Evolutionary conservation across 2,329 filamentous ascomycete genomes (phyloP), one percentile per base, ranked within the genome.

Genomic region (Triangularia setosa): DNA sequence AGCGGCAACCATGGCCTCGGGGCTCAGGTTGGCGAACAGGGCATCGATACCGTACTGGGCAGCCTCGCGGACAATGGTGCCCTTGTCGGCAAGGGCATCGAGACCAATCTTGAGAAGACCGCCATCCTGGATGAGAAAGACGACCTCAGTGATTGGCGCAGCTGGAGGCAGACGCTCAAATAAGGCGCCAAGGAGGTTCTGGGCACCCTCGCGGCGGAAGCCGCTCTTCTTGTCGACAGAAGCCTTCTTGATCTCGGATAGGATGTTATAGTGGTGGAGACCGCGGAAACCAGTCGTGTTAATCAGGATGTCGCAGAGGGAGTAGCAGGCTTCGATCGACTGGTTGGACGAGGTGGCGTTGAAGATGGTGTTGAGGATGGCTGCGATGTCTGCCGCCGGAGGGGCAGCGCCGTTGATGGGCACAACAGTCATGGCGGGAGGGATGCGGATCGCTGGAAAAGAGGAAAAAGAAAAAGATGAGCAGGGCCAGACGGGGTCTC

Each of bases 31-130:
- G 69, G 84, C 83, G 77, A 97, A 96, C 24, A 98, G 83, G 24
- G 92, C 90, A 76, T 99, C 93, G 64, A 99, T 84, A 30, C 93
- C 95, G 77, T 98, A 99, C 77, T 96, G 91, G 5, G 94, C 93
- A 53, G 93, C 91, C 74, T 98, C 93, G 71, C 90, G 90, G 57
- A 98, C 93, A 7, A 96, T 89, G 58, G 89, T 81, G 60, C 90
- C 91, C 81, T 99, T 98, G 76, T 99, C 95, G 58, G 94, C 85
- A 58, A 99, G 83, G 8, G 90, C 88, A 73, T 99, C 95, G 65
- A 98, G 84, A 24, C 90, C 92, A 67, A 88, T 81, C 35, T 84
- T 77, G 9, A 97, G 79, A 65, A 96, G 76, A 63, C 87, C 88
- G 62, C 89, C 88, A 76, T 96, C 90, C 74, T 95, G 87, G n/a